Percentiles rank a stretch among this genome's conserved stretches.
phyloP scores from a whole-genome alignment of 78 protist species.

The Emiliania huxleyi region DNA sequence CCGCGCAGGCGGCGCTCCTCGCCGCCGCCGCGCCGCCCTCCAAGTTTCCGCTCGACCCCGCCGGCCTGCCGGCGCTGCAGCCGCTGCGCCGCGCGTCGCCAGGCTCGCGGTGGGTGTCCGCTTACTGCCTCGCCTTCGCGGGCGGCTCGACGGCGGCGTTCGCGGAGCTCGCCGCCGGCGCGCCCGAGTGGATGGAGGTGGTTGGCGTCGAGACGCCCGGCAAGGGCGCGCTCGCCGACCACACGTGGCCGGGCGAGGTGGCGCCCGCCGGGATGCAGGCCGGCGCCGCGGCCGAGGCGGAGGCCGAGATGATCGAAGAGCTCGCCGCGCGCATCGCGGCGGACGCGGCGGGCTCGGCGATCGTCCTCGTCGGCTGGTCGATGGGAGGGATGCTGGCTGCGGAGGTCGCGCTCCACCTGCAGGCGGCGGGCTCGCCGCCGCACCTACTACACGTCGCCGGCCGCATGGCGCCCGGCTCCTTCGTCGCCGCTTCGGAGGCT shows the following conservation, averaged over 20 bases:
- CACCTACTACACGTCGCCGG: conserved; percentile 21
- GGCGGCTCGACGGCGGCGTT: neutral
- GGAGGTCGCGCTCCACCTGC: neutral
- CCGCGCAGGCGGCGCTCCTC: neutral
- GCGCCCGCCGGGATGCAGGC: neutral
- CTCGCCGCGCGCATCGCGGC: neutral
- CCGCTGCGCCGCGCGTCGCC: neutral
- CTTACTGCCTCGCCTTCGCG: conserved; percentile 16
- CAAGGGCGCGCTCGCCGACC: conserved; percentile 11
- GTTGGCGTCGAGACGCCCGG: neutral
- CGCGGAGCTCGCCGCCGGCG: neutral
- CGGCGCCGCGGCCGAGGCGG: neutral
- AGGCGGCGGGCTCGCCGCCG: neutral
- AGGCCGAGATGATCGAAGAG: neutral
- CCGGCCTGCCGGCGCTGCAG: neutral
- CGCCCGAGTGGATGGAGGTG: conserved; percentile 26
- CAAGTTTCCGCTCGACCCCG: neutral
- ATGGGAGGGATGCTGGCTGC: conserved; percentile 39
- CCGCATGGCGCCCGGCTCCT: conserved; percentile 10
- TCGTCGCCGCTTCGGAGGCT: neutral
- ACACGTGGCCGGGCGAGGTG: neutral
- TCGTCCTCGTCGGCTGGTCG: conserved; percentile 32
- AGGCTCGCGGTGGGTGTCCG: neutral
- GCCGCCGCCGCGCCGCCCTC: neutral
- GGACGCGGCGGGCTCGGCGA: neutral